Percentiles rank a stretch among this genome's conserved stretches.
Evolutionary conservation across 192 early-diverging fungal species (phyloP).

Genomic region (Backusella australiensis): DNA sequence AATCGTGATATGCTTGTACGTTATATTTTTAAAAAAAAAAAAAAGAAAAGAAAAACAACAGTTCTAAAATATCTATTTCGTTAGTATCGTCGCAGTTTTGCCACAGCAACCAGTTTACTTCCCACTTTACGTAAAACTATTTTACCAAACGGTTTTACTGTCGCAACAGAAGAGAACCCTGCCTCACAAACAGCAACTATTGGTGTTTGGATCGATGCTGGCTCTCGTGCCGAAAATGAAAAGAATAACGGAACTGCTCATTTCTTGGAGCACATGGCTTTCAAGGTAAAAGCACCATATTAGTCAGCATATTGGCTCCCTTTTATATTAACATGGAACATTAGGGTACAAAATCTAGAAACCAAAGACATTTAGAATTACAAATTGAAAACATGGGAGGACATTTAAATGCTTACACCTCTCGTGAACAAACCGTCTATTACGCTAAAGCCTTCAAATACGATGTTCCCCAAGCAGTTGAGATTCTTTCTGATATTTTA

Average conservation of each 20-base stretch:
- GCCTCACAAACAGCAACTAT: conserved; percentile 82
- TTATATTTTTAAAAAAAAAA: background rate
- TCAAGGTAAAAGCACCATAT: conserved; percentile 71
- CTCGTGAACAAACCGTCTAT: conserved; percentile 98
- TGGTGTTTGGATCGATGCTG: conserved; percentile 89
- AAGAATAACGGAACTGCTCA: conserved; percentile 89
- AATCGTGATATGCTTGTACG: background rate
- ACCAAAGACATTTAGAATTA: conserved; percentile 89
- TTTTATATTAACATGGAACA: background rate
- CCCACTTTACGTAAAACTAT: conserved; percentile 63
- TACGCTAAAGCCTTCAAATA: conserved; percentile 92
- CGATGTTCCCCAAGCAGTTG: conserved; percentile 87
- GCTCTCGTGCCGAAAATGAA: conserved; percentile 77
- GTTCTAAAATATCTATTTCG: background rate
- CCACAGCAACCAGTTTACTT: conserved; percentile 40
- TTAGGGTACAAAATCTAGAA: conserved; percentile 83
- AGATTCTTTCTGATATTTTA: conserved; percentile 93
- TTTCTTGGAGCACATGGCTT: conserved; percentile 99
- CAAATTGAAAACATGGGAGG: conserved; percentile 98
- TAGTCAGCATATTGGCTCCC: background rate
- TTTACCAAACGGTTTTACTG: conserved; percentile 77
- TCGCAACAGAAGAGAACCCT: conserved; percentile 83
- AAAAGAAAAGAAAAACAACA: background rate
- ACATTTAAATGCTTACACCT: conserved; percentile 98
- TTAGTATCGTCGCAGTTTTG: conserved; percentile 51